Conservation (phyloP, 768 basidiomycete species). For the Pleurotus tuoliensis region DNA sequence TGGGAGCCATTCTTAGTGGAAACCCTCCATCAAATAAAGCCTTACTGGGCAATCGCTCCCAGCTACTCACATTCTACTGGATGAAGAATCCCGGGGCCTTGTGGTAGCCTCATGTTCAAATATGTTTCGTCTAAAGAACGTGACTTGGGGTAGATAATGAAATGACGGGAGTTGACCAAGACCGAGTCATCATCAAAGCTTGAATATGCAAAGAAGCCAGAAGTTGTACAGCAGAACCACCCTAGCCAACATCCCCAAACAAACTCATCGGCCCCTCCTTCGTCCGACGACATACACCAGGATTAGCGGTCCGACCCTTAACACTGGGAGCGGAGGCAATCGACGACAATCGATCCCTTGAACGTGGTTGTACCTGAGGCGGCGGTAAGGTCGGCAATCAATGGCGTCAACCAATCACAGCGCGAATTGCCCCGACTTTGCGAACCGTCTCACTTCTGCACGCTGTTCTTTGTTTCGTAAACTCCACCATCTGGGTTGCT, state of each 20-base stretch:
- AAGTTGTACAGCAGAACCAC: neutral
- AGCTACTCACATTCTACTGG: conserved; percentile 10
- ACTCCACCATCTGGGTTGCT: neutral
- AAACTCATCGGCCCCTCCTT: neutral
- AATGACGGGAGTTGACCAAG: neutral
- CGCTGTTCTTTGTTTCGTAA: neutral
- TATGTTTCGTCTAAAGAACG: neutral
- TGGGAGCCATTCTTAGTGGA: neutral
- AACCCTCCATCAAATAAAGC: conserved; percentile 19
- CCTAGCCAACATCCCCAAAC: neutral
- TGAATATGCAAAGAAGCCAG: neutral
- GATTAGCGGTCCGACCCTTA: neutral
- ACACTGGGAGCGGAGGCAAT: neutral
- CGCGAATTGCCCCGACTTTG: neutral
- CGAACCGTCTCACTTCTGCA: neutral
- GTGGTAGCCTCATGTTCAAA: conserved; percentile 13
- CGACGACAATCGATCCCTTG: neutral
- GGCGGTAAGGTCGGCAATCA: conserved; percentile 3
- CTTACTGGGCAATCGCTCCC: conserved; percentile 14
- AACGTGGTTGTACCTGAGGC: conserved; percentile 1
- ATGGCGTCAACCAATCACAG: conserved; percentile 1
- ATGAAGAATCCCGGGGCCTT: conserved; percentile 10
- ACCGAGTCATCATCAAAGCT: neutral
- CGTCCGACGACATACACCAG: neutral
- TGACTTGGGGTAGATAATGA: conserved; percentile 1